Base-by-base conservation (phyloP, 345 rosid genomes). In the Ailanthus altissimus region DNA sequence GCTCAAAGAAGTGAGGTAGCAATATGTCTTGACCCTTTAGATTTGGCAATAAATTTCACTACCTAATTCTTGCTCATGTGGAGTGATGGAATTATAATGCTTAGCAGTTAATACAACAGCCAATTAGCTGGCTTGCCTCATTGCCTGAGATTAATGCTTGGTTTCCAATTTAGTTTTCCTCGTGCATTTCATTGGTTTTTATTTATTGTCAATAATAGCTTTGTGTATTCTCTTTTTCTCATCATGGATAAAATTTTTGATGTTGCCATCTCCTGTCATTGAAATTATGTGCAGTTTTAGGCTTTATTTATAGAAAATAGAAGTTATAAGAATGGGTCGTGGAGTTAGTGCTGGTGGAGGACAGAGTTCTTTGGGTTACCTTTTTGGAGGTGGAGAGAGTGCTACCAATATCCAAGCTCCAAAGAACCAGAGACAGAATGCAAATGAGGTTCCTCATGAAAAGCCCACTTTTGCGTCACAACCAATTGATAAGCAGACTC, bases 261-360 rank as follows among this genome's bases (percentile, higher is more conserved):
- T 56, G 46, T 26, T 76, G 56, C 61, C 56, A 18, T 54, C 4
- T 26, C 14, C 3, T 16, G 10, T 16, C 13, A 12, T 2, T 20
- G n/a, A 7, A 25, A 11, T 16, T 56, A 20, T 28, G 36, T 67
- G 47, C 73, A 57, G 66, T 20, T 38, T 54, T 5, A 42, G 47
- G 18, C 5, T 42, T 28, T 18, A 28, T 49, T 18, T 10, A 2
- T 51, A 51, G 43, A 53, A 49, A 25, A 28, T 20, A 15, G 49
- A 20, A 54, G 63, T 47, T 8, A 18, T 2, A 21, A 71, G 50
- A 61, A 92, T 93, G 97, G 95, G 95, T 78, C 93, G 94, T 71
- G 95, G 95, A 83, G 93, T 89, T 43, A 87, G 93, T 59, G 81
- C 88, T 77, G 96, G 94, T 79, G 95, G 94, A 54, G 98, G 98